Conservation (phyloP, 306 rosid species). For the Cucurbita argyrosperma region DNA sequence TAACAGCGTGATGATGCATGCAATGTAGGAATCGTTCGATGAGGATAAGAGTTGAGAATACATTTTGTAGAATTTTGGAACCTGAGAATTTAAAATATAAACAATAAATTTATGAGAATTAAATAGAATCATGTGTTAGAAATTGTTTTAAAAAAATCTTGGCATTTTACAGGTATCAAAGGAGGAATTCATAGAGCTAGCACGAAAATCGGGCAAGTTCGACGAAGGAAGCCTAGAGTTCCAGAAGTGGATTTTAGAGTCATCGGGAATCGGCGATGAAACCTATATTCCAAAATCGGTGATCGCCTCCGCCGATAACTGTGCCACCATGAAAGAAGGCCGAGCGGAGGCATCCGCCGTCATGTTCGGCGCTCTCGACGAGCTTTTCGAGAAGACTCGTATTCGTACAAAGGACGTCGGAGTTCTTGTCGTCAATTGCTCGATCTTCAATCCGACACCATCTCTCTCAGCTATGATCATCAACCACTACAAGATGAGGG, state of each 20-base stretch:
- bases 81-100: background rate
- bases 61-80: no score
- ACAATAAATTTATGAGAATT: background rate
- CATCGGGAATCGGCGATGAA: constrained; percentile 86
- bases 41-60: background rate
- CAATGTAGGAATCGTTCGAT: background rate
- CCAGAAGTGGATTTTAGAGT: constrained; percentile 46
- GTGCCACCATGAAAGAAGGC: constrained; percentile 87
- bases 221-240: constrained; percentile 54
- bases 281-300: constrained; percentile 67
- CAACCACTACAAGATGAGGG: constrained; percentile 95
- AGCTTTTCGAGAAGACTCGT: constrained; percentile 68
- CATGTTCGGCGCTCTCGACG: constrained; percentile 88
- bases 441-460: constrained; percentile 94
- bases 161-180: constrained; percentile 37
- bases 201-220: constrained; percentile 68
- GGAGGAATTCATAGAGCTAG: constrained; percentile 56
- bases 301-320: constrained; percentile 31
- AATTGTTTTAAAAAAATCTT: background rate
- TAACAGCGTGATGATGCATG: background rate
- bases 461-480: constrained; percentile 93
- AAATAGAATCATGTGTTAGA: background rate
- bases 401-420: constrained; percentile 80
- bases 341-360: constrained; percentile 71
- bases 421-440: constrained; percentile 73